A percentile compares a stretch with the other conserved stretches of the same genome.
phyloP scores from a whole-genome alignment of 495 filamentous ascomycete genomes.

The Monascus purpureus region DNA sequence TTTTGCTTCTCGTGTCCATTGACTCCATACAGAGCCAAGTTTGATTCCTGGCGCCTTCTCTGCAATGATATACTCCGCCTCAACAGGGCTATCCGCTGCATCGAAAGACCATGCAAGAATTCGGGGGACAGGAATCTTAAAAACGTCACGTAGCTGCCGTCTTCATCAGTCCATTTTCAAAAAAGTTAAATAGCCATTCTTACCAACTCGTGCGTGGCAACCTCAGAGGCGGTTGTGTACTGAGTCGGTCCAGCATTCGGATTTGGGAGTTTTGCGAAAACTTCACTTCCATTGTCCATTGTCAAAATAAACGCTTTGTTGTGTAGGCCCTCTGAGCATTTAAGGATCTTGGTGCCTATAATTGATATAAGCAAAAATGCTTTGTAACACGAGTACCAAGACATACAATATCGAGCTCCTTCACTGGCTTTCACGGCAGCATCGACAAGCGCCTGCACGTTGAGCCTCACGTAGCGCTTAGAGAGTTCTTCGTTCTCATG shows the following conservation, averaged over 20 bases:
- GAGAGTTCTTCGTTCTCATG: constrained; percentile 20
- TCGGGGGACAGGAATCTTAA: constrained; percentile 19
- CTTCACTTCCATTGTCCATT: constrained; percentile 25
- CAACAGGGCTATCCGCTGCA: constrained; percentile 13
- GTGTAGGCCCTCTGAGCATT: constrained; percentile 19
- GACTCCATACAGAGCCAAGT: constrained; percentile 21
- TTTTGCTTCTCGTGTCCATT: constrained; percentile 17
- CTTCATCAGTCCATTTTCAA: constrained; percentile 1
- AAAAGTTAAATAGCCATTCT: constrained; percentile 3
- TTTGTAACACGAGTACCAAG: background rate
- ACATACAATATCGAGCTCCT: constrained; percentile 20
- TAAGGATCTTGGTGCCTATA: constrained; percentile 17
- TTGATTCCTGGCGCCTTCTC: constrained; percentile 22
- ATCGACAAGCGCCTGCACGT: constrained; percentile 18
- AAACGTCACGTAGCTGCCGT: constrained; percentile 19
- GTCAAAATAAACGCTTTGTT: constrained; percentile 24
- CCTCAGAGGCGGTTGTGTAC: constrained; percentile 15
- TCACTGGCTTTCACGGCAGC: constrained; percentile 15
- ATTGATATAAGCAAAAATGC: constrained; percentile 1
- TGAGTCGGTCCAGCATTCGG: constrained; percentile 17
- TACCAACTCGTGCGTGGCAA: constrained; percentile 24
- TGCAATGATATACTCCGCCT: constrained; percentile 26
- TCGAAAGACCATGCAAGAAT: constrained; percentile 21
- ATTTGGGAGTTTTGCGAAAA: constrained; percentile 23
- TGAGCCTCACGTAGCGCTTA: constrained; percentile 24